Base-by-base conservation (phyloP, 2,329 filamentous ascomycete genomes). In the Botrytis cinerea region DNA sequence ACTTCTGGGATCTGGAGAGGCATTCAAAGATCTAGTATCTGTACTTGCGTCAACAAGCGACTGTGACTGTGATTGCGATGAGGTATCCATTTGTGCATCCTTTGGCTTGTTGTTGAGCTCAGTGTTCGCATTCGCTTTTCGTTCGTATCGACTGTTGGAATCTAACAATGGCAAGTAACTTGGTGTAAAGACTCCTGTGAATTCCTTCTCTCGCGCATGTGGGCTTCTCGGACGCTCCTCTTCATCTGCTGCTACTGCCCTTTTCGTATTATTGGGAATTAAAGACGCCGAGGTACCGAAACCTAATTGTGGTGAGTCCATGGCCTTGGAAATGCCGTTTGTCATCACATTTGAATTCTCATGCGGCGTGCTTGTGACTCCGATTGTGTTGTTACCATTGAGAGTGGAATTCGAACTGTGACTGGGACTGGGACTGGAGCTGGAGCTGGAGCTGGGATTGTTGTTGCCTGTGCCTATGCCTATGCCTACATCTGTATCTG, bases 181-280 rank as follows among this genome's bases (percentile, higher is more conserved):
- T 43, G 89, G 89, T 51, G 87, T 90, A 79, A 91, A 91, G 74
- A 91, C 82, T 75, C 89, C 89, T 75, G 86, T 86, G 76, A 91
- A 87, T 77, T 90, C 88, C 78, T 83, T 82, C 76, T 91, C 88
- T 74, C 87, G 86, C 74, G 87, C 86, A 81, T 86, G 86, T 69
- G 85, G 84, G 78, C 83, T 85, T 76, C 83, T 79, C 68, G 82
- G 82, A 76, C 79, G 74, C 28, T 81, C 80, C 16, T 83, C 81
- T 60, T 81, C 80, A 16, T 63, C 45, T 25, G 73, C 43, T 14
- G 43, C 43, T 14, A 45, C 48, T n/a, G 14, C 25, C 48, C 51
- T 43, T 16, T 35, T 62, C 35, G 54, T 46, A 48, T 51, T 54
- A 71, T 62, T 62, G 32, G 32, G 66, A 63, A 54, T 35, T 43